These are phyloP conservation scores for Venturia pyrina DNA, from an alignment of 2,329 filamentous ascomycete species.

Conservation along the genomic window DNA sequence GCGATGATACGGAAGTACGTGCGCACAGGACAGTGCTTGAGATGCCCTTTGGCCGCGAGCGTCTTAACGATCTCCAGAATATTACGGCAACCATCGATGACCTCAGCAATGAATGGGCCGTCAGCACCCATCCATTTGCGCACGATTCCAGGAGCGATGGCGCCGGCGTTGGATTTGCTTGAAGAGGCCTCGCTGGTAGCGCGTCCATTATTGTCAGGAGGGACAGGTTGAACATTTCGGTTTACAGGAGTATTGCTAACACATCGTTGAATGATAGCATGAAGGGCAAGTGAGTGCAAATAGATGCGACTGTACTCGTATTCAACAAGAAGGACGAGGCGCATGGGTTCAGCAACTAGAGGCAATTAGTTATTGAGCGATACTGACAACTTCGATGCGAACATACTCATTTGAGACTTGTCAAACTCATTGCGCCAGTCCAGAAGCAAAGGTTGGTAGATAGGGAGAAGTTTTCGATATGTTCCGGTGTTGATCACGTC, in stretches of 20 bases:
- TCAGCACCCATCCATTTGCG: constrained; percentile 47
- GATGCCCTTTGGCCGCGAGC: constrained; percentile 61
- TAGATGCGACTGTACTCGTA: constrained; percentile 94
- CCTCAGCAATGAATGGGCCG: constrained; percentile 54
- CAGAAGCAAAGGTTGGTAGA: constrained; percentile 67
- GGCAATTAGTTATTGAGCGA: constrained; percentile 17
- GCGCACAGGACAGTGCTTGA: constrained; percentile 72
- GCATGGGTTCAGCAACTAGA: constrained; percentile 46
- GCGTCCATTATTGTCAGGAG: constrained; percentile 14
- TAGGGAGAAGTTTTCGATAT: constrained; percentile 70
- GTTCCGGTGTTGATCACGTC: constrained; percentile 78
- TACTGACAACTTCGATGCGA: not conserved
- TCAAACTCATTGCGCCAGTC: constrained; percentile 80
- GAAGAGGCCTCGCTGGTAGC: not conserved
- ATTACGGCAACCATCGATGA: constrained; percentile 67
- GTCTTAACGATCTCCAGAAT: constrained; percentile 69
- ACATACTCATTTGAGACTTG: constrained; percentile 46
- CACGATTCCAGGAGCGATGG: constrained; percentile 36
- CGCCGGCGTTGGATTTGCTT: constrained; percentile 14
- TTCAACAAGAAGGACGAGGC: constrained; percentile 80
- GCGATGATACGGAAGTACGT: constrained; percentile 83
- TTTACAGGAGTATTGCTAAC: constrained; percentile 54
- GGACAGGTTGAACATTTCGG: constrained; percentile 25
- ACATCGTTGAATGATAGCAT: constrained; percentile 89
- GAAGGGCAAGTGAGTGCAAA: constrained; percentile 84